Percentiles rank a stretch among this genome's conserved stretches.
Conservation (phyloP, 2,329 filamentous ascomycete species). For the Exserohilum rostratum region DNA sequence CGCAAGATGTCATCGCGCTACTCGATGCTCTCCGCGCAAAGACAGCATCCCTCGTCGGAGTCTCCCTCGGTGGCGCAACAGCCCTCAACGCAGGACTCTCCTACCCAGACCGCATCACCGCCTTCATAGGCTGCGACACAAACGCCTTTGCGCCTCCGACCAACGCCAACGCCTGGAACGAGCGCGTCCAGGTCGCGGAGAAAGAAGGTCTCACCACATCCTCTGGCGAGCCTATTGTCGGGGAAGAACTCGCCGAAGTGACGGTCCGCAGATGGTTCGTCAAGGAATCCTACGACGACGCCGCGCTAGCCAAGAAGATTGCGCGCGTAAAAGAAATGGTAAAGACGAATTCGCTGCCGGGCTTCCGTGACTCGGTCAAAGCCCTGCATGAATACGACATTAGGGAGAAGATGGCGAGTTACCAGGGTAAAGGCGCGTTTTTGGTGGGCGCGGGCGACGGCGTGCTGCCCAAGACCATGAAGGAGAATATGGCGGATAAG, state of each 20-base stretch:
- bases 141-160: conserved; percentile 73
- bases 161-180: conserved; percentile 80
- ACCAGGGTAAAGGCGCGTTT: conserved; percentile 67
- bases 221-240: conserved; percentile 63
- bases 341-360: conserved; percentile 69
- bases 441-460: conserved; percentile 77
- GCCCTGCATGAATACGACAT: conserved; percentile 77
- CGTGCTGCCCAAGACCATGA: conserved; percentile 79
- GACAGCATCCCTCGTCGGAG: conserved; percentile 72
- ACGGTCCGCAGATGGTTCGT: conserved; percentile 82
- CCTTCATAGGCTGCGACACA: conserved; percentile 79
- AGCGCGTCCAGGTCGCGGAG: conserved; percentile 73
- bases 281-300: conserved; percentile 61
- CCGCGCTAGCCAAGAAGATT: conserved; percentile 57
- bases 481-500: conserved; percentile 65
- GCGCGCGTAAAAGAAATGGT: conserved; percentile 72
- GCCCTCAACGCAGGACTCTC: conserved; percentile 73
- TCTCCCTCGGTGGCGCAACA: conserved; percentile 82
- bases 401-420: conserved; percentile 60
- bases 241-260: conserved; percentile 66
- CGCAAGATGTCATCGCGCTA: conserved; percentile 69
- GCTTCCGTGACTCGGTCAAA: conserved; percentile 71
- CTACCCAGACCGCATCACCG: conserved; percentile 63
- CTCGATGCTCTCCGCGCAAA: conserved; percentile 73
- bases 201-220: conserved; percentile 51